phyloP scores from a whole-genome alignment of 208 protist genomes.

The Acanthamoeba triangularis region DNA sequence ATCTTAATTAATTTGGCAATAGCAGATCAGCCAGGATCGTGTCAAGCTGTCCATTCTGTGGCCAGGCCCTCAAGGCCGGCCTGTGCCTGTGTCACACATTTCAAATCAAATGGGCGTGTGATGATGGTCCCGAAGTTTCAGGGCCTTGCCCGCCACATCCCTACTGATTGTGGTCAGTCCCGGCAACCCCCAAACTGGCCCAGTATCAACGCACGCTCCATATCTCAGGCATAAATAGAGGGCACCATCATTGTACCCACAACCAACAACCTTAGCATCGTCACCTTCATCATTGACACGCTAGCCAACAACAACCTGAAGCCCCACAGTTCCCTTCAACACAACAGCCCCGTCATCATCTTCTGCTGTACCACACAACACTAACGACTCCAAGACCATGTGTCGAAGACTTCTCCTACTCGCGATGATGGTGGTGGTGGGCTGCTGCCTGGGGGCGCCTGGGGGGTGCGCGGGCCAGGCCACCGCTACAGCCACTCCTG shows the following conservation, averaged over 20 bases:
- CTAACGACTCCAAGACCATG: neutral
- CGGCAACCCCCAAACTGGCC: neutral
- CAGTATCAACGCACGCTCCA: neutral
- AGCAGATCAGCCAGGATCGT: no score
- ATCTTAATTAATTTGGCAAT: no score
- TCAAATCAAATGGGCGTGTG: neutral
- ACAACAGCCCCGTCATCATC: no score
- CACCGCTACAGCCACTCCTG: neutral
- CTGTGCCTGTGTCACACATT: no score
- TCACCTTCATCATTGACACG: no score
- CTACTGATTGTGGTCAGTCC: neutral
- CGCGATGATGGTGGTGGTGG: neutral
- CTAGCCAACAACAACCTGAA: neutral
- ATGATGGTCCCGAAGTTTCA: neutral
- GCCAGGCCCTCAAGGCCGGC: no score
- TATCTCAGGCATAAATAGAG: neutral
- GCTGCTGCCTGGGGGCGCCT: neutral
- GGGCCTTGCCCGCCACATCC: neutral
- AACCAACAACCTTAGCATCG: neutral
- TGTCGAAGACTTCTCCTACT: neutral
- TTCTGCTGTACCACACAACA: no score
- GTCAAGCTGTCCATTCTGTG: no score
- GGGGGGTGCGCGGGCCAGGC: neutral
- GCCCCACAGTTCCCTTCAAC: no score
- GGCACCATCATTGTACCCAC: no score